Conservation (phyloP, 2,329 filamentous ascomycete species). For the Alternaria tenuissima region DNA sequence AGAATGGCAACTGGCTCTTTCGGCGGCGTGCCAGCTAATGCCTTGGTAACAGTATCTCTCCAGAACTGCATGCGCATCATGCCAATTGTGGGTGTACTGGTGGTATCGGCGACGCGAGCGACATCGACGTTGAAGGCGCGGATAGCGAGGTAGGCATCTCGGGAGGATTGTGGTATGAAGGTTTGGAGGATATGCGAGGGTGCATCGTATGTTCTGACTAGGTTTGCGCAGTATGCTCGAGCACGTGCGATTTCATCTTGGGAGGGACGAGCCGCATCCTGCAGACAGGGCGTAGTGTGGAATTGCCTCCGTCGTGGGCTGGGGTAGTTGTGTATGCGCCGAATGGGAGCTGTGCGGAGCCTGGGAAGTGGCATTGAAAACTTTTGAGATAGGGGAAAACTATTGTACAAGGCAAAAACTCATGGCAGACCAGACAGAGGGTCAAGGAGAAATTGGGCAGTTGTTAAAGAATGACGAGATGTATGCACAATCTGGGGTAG, state of each 20-base stretch:
- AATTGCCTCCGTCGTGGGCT: constrained; percentile 26
- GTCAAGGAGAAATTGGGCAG: neutral
- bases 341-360: constrained; percentile 27
- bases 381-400: constrained; percentile 12
- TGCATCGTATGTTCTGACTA: constrained; percentile 80
- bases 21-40: constrained; percentile 79
- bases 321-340: constrained; percentile 22
- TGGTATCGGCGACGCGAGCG: constrained; percentile 86
- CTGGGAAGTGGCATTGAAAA: constrained; percentile 37
- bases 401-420: constrained; percentile 5
- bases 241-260: constrained; percentile 62
- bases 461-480: neutral
- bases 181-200: constrained; percentile 86
- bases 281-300: constrained; percentile 32
- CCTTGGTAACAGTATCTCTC: constrained; percentile 82
- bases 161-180: constrained; percentile 78
- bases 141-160: constrained; percentile 87
- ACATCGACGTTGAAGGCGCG: constrained; percentile 93
- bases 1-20: constrained; percentile 92
- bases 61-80: constrained; percentile 94
- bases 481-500: neutral
- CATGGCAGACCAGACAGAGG: constrained; percentile 12
- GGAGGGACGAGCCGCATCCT: constrained; percentile 37
- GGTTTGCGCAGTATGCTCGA: constrained; percentile 65
- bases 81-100: constrained; percentile 86